phyloP scores from a whole-genome alignment of 352 stramenopile species.

The Phytophthora sp. region DNA sequence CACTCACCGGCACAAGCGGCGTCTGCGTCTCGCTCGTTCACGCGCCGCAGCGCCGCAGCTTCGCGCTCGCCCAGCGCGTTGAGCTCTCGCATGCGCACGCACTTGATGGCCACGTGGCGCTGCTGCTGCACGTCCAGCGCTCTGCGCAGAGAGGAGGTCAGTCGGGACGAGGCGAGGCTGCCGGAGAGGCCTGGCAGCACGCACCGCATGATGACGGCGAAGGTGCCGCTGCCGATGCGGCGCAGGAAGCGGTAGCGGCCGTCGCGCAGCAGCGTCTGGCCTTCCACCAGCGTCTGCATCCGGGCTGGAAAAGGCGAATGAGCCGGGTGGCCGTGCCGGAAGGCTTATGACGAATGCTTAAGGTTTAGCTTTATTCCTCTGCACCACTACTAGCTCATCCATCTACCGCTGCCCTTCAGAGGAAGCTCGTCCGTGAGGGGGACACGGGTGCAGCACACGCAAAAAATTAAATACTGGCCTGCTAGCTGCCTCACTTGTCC shows the following conservation, averaged over 20 bases:
- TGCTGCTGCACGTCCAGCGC: conserved; percentile 52
- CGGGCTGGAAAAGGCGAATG: neutral
- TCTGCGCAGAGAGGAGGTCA: conserved; percentile 21
- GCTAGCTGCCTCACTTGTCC: conserved; percentile 14
- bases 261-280: conserved; percentile 63
- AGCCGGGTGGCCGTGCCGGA: too few species aligned
- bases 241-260: conserved; percentile 79
- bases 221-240: conserved; percentile 73
- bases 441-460: conserved; percentile 9
- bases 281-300: conserved; percentile 64
- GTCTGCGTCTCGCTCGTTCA: conserved; percentile 45
- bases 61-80: conserved; percentile 69
- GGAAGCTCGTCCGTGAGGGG: conserved; percentile 13
- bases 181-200: neutral
- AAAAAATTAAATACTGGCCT: conserved; percentile 39
- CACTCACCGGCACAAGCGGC: conserved; percentile 47
- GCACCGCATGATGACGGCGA: conserved; percentile 70
- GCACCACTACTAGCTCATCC: conserved; percentile 7
- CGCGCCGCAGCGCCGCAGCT: conserved; percentile 41
- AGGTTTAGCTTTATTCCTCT: conserved; percentile 2
- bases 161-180: neutral
- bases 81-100: conserved; percentile 49
- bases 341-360: conserved; percentile 1
- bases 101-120: conserved; percentile 75
- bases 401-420: conserved; percentile 21